Evolutionary conservation across 768 basidiomycete species (phyloP).

Genomic region (Steccherinum ochraceum): DNA sequence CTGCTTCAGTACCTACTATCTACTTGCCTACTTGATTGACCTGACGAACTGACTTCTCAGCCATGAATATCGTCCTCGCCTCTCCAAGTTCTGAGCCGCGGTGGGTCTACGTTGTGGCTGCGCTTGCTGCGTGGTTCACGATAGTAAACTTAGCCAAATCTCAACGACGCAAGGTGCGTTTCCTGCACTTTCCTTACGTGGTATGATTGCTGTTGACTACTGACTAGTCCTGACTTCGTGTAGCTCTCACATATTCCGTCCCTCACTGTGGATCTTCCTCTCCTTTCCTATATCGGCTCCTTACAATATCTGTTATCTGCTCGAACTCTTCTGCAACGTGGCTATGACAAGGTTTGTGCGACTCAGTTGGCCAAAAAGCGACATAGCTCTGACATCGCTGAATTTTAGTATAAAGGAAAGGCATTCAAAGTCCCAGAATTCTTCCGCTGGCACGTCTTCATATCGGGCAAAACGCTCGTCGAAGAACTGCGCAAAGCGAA

Average conservation of each 20-base stretch:
- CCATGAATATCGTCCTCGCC: too few species aligned
- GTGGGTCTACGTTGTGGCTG: not conserved
- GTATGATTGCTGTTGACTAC: too few species aligned
- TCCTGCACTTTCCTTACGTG: too few species aligned
- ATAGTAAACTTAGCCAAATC: not conserved
- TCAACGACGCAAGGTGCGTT: not conserved
- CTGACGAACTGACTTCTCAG: too few species aligned
- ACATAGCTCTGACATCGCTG: not conserved
- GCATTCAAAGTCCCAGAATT: conserved; percentile 11
- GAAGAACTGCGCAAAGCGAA: conserved; percentile 19
- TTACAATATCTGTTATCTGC: not conserved
- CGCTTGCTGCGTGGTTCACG: not conserved
- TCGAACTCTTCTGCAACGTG: not conserved
- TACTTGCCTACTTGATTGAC: too few species aligned
- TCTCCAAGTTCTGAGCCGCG: too few species aligned
- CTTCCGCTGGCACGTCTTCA: conserved; percentile 13
- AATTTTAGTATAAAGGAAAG: conserved; percentile 10
- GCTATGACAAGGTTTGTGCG: conserved; percentile 1
- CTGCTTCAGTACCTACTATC: too few species aligned
- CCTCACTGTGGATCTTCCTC: not conserved
- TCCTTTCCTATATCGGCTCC: not conserved
- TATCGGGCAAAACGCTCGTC: conserved; percentile 12
- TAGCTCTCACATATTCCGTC: not conserved
- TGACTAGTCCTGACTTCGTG: too few species aligned
- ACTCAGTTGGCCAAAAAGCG: not conserved